A percentile compares a stretch with the other conserved stretches of the same genome.
Evolutionary conservation across 768 basidiomycete genomes (phyloP).

Genomic region (Ramaria sp.): DNA sequence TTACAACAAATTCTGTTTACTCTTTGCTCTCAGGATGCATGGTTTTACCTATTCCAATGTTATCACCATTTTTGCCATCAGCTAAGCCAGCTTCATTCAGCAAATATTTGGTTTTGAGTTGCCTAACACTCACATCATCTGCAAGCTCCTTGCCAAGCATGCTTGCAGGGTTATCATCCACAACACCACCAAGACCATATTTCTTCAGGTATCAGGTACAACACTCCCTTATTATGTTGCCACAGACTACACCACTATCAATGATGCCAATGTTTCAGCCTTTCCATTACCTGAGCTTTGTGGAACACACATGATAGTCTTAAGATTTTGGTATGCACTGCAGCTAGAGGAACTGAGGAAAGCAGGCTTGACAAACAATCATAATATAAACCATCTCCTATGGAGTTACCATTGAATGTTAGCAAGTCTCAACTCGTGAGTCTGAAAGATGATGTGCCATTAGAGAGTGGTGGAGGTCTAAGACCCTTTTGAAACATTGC

Average conservation of each 20-base stretch:
- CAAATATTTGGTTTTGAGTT: conserved; percentile 72
- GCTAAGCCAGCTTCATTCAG: conserved; percentile 67
- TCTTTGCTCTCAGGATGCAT: conserved; percentile 40
- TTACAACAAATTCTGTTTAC: background rate
- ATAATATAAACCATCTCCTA: conserved; percentile 35
- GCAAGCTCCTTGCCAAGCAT: conserved; percentile 55
- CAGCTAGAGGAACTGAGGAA: conserved; percentile 74
- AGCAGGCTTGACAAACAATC: conserved; percentile 58
- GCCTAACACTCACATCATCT: conserved; percentile 62
- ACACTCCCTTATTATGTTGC: conserved; percentile 12
- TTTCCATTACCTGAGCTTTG: conserved; percentile 37
- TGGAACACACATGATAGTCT: conserved; percentile 82
- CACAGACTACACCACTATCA: conserved; percentile 32
- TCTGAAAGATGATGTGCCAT: conserved; percentile 35
- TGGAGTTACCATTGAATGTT: background rate
- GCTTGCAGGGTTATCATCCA: conserved; percentile 54
- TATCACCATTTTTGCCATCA: conserved; percentile 64
- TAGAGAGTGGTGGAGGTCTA: conserved; percentile 61
- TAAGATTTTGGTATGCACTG: conserved; percentile 82
- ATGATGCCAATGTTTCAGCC: conserved; percentile 22
- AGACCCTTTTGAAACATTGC: conserved; percentile 88
- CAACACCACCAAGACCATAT: conserved; percentile 25
- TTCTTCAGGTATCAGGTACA: background rate
- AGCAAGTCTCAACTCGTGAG: background rate
- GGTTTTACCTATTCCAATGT: conserved; percentile 66